Base-by-base conservation (phyloP, 2,329 filamentous ascomycete genomes). In the Pseudodiploospora longispora region DNA sequence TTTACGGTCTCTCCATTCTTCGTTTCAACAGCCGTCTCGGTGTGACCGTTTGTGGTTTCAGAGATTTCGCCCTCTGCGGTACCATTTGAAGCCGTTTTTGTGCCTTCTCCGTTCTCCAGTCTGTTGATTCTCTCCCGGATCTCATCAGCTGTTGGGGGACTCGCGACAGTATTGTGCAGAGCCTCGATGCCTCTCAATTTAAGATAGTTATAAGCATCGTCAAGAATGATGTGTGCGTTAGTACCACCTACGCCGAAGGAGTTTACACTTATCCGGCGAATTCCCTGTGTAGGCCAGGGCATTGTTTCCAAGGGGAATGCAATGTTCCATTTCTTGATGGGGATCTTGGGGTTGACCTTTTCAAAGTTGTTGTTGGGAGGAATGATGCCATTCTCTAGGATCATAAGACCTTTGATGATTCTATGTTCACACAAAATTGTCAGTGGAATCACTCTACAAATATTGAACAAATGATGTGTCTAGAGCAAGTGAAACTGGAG, bases 201-300 rank as follows among this genome's bases (percentile, higher is more conserved):
- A 10, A 48, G 29, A 34, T 48, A 48, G 27, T 45, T 32, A 28
- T 29, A 36, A 3, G 42, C 46, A 37, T 46, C 46, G 27, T 72
- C 68, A 9, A 73, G 44, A 30, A 72, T 63, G 4, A 65, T 55
- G 43, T 74, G 70, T 1, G 60, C 64, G 40, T 72, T 72, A 3
- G 68, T 68, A 35, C 71, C 71, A 5, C 71, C 71, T 49, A 66
- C 72, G 1, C 71, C 71, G 50, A 74, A 74, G 33, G 61, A 67
- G 54, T 72, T 72, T 40, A 74, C 58, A 41, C 62, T 66, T 10
- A 62, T 67, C 9, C 70, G 63, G 2, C 68, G 61, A 5, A 65
- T 52, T 6, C 65, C 65, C 1, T 52, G 34, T 1, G 54, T 40
- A 0, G 66, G 66, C 65, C 66, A 69, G 5, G 55, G 47, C 0